Base-by-base conservation (phyloP, 2,329 filamentous ascomycete species). In the Metarhizium sp. region DNA sequence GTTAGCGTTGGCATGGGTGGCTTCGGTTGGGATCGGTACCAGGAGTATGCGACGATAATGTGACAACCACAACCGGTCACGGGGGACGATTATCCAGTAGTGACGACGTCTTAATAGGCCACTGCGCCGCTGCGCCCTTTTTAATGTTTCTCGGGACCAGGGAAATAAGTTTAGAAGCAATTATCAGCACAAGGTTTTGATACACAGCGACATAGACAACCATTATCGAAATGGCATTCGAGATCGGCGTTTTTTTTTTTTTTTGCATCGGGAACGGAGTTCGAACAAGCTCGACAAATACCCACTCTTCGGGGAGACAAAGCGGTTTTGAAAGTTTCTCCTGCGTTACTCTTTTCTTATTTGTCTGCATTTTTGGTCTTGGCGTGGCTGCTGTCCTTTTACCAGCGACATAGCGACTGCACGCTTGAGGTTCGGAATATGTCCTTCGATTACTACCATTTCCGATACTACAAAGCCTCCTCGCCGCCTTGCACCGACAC, bases 11-110 rank as follows among this genome's bases (percentile, higher is more conserved):
- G 85, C 58, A 91, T 88, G 75, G 64, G 64, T 29, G 65, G 85
- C 61, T 95, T 95, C 69, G 89, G 88, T 63, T 96, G 90, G 89
- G 90, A 89, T 70, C 80, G 87, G 63, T 90, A 88, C 69, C 87
- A 88, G 67, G 89, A 92, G 71, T 95, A 92, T 70, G 81, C 89
- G 63, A 86, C 89, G 60, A 91, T 87, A 62, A 95, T 95, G 78
- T 96, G 88, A 88, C 78, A 81, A 82, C 73, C 78, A 82, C 66
- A 73, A 69, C 67, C 73, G 60, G 71, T 69, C 67, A 69, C 73
- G 68, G 71, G 69, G 66, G 70, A 75, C 65, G 71, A 70, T 66
- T 74, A 74, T 66, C 73, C 75, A 63, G 72, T 72, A 67, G 74
- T 74, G 63, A 78, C 75, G 61, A 76, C 74, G 64, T 73, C 73